Evolutionary conservation across 2,329 filamentous ascomycete species (phyloP).

Genomic region (Colletotrichum tamarilloi): DNA sequence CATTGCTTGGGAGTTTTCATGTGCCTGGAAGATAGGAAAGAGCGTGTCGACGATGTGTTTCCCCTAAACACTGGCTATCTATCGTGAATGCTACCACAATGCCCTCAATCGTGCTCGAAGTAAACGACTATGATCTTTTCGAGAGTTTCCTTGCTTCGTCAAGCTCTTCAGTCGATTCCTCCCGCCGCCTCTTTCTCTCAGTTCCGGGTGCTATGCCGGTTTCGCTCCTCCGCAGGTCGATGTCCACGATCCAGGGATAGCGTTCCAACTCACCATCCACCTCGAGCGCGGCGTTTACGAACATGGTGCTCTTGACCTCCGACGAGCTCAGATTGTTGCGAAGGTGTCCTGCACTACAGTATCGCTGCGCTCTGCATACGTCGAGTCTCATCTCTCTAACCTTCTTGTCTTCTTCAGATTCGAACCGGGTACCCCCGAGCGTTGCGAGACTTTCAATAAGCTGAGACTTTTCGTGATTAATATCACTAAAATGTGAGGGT

Average conservation of each 20-base stretch:
- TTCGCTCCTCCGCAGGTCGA: constrained; percentile 50
- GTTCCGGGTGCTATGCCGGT: not conserved
- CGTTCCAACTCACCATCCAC: constrained; percentile 51
- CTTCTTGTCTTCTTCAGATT: constrained; percentile 31
- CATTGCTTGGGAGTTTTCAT: too few species aligned
- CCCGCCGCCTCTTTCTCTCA: not conserved
- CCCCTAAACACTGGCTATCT: too few species aligned
- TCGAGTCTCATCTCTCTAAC: constrained; percentile 36
- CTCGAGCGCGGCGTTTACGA: constrained; percentile 70
- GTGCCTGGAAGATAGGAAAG: too few species aligned
- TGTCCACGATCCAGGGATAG: constrained; percentile 63
- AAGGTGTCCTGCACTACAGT: constrained; percentile 51
- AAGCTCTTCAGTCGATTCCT: not conserved
- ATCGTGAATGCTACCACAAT: too few species aligned
- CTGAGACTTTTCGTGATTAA: constrained; percentile 54
- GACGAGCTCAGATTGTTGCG: constrained; percentile 45
- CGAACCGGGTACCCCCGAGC: constrained; percentile 38
- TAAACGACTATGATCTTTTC: not conserved
- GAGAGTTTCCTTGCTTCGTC: not conserved
- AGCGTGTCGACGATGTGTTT: too few species aligned
- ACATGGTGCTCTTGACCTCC: constrained; percentile 62
- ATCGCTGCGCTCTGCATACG: constrained; percentile 42
- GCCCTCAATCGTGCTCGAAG: not conserved
- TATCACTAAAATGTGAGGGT: constrained; percentile 53
- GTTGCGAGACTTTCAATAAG: constrained; percentile 48